A percentile compares a stretch with the other conserved stretches of the same genome.
phyloP scores from a whole-genome alignment of 176 grass and related monocot species.

The Triticum aestivum region DNA sequence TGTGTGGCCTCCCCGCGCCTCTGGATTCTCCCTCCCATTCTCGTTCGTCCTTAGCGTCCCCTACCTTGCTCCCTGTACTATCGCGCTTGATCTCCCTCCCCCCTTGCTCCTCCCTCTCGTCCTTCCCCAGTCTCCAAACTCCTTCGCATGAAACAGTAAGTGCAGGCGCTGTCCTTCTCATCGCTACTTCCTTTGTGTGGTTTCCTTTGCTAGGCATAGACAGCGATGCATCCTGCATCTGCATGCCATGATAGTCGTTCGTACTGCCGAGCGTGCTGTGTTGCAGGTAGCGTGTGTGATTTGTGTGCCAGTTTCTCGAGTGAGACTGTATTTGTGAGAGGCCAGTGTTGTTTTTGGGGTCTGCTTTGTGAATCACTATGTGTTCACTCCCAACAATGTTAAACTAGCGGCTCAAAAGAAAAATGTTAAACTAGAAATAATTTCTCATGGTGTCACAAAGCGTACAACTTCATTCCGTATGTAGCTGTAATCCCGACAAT shows the following conservation, averaged over 20 bases:
- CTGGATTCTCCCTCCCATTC: constrained; percentile 3
- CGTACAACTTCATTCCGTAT: background rate
- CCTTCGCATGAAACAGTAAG: background rate
- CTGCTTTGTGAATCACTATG: background rate
- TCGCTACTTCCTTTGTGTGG: background rate
- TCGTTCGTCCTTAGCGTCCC: background rate
- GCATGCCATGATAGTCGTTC: too few relatives aligned
- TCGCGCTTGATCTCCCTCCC: background rate
- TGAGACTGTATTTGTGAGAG: background rate
- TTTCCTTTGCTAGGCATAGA: background rate
- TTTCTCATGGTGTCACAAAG: too few relatives aligned
- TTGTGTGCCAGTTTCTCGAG: background rate
- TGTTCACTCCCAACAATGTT: background rate
- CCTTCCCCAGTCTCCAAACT: background rate
- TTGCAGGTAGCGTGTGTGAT: background rate
- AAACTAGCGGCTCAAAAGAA: too few relatives aligned
- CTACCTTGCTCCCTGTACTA: background rate
- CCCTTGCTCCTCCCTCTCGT: background rate
- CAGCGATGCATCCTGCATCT: background rate
- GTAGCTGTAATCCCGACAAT: background rate
- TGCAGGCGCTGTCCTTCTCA: background rate
- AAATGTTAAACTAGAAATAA: too few relatives aligned
- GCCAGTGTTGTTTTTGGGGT: background rate
- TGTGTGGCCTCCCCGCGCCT: constrained; percentile 18
- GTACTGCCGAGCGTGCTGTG: too few relatives aligned